Evolutionary conservation across 1,284 basidiomycete species (phyloP).

Genomic region (Rhodotorula sp.): DNA sequence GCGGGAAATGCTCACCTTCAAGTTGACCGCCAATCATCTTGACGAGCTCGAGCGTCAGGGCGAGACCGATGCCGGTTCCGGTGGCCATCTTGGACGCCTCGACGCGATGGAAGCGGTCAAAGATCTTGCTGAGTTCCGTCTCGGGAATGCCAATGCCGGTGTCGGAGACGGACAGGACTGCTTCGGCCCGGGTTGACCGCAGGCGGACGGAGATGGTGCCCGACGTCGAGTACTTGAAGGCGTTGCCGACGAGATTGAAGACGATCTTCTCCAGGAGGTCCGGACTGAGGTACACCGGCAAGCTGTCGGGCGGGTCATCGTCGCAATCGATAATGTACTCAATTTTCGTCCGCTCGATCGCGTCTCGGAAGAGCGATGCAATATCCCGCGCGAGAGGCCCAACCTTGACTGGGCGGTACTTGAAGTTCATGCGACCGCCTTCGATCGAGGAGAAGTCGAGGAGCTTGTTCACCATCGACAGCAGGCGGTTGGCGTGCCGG

Average conservation of each 20-base stretch:
- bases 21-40: constrained; percentile 53
- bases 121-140: constrained; percentile 44
- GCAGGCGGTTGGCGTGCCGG: constrained; percentile 29
- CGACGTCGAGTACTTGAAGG: constrained; percentile 41
- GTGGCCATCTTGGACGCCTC: constrained; percentile 49
- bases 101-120: constrained; percentile 52
- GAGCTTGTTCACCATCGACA: constrained; percentile 39
- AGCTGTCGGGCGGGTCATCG: constrained; percentile 39
- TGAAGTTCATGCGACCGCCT: constrained; percentile 46
- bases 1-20: constrained; percentile 21
- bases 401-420: constrained; percentile 50
- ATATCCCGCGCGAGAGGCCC: constrained; percentile 51
- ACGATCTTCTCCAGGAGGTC: constrained; percentile 53
- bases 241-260: constrained; percentile 53
- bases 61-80: constrained; percentile 52
- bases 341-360: constrained; percentile 47
- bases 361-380: constrained; percentile 50
- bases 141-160: constrained; percentile 52
- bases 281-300: constrained; percentile 49
- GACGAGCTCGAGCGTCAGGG: constrained; percentile 49
- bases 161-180: constrained; percentile 48
- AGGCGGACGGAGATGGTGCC: constrained; percentile 41
- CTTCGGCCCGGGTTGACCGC: constrained; percentile 31
- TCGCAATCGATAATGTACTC: constrained; percentile 51
- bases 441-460: constrained; percentile 43